Evolutionary conservation across 1,284 basidiomycete genomes (phyloP), one percentile per base, ranked within the genome.

Genomic region (Leccinum glutinopallens): DNA sequence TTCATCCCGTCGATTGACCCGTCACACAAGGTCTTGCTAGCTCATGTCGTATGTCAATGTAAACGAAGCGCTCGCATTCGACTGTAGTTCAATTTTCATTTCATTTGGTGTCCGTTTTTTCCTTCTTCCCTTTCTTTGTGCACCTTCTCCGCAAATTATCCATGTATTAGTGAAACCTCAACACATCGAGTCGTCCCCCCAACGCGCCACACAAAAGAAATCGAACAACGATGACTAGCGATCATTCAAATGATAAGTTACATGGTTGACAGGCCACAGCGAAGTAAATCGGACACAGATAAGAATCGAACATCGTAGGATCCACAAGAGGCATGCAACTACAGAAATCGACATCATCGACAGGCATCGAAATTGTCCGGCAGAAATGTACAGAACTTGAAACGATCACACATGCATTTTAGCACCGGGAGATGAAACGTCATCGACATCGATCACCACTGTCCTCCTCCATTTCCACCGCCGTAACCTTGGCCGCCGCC

Each of bases 371-470:
- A 46, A 53, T 61, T 62, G 29, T 54, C 61, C 29, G n/a, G 59
- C 17, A 33, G 53, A 25, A 56, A 39, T 43, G 29, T 59, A 65
- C 39, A 70, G 56, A 62, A 43, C 61, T 54, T 54, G 64, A 53
- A 51, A 63, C n/a, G 33, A 62, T 39, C 39, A 66, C 57, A 63
- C 71, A 61, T 64, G 63, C 56, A 35, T 63, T 66, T 70, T 69
- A 51, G 58, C 33, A 62, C 22, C 51, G 12, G 29, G 54, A 59
- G 29, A 19, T 64, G 39, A 41, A 39, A 25, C 10, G 17, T 32
- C 17, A 17, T 35, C 12, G 46, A 35, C 25, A 57, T 43, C 33
- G 39, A 64, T 71, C 57, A 77, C 70, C 72, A 73, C 29, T 61
- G 59, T 10, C 70, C 69, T n/a, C 49, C 46, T 12, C 46, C 22